These are phyloP conservation scores for Discostella pseudostelligera DNA, from an alignment of 108 stramenopile genomes.

Conservation along the genomic window DNA sequence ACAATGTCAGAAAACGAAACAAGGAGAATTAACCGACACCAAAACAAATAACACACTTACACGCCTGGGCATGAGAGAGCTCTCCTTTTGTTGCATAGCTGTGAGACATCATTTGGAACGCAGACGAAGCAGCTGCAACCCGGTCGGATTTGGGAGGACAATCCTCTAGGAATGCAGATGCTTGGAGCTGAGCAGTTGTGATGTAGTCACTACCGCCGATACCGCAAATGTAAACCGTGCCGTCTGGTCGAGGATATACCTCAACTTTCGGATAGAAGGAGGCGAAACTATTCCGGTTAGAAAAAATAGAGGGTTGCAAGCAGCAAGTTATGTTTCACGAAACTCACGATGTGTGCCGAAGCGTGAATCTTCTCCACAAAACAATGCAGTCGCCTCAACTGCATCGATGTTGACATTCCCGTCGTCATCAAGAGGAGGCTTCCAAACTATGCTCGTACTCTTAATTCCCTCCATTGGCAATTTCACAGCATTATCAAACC, in stretches of 20 bases:
- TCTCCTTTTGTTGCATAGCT: slow-evolving; percentile 59
- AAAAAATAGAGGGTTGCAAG: slow-evolving; percentile 1
- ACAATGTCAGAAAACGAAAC: not conserved
- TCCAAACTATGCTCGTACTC: slow-evolving; percentile 84
- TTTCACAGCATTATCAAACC: slow-evolving; percentile 69
- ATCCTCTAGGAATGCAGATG: slow-evolving; percentile 71
- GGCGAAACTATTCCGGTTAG: slow-evolving; percentile 1
- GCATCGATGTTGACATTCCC: slow-evolving; percentile 23
- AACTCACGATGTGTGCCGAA: slow-evolving; percentile 84
- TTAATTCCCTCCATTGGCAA: slow-evolving; percentile 90
- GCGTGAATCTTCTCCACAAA: slow-evolving; percentile 92
- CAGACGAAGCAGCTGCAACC: slow-evolving; percentile 71
- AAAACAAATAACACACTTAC: slow-evolving; percentile 4
- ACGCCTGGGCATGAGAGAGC: slow-evolving; percentile 46
- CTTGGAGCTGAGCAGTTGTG: slow-evolving; percentile 71
- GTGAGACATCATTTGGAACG: slow-evolving; percentile 75
- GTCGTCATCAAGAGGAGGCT: slow-evolving; percentile 49
- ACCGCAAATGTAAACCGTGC: slow-evolving; percentile 93
- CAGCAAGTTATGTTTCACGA: not conserved
- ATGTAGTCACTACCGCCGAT: slow-evolving; percentile 94
- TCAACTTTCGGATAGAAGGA: slow-evolving; percentile 50
- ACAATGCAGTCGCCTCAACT: slow-evolving; percentile 92
- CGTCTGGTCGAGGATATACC: slow-evolving; percentile 85
- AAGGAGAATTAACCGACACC: not conserved
- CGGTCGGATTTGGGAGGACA: slow-evolving; percentile 77